Conservation (phyloP, 2,329 filamentous ascomycete genomes). For the Aspergillus ustus region DNA sequence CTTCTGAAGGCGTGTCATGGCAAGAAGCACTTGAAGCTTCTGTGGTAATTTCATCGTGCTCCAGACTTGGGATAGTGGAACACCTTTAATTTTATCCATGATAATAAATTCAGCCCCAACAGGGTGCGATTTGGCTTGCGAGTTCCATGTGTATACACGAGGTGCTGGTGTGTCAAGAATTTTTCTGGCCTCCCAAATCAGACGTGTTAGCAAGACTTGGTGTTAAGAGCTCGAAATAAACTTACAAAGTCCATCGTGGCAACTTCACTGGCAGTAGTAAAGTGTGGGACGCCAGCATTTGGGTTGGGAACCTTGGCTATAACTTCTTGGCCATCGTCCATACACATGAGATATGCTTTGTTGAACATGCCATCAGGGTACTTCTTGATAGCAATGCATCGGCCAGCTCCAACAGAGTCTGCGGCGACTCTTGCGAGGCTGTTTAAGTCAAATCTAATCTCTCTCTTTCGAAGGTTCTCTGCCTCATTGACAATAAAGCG, state of each 20-base stretch:
- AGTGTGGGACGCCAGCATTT: conserved; percentile 33
- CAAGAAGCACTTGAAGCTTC: conserved; percentile 33
- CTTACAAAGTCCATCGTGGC: conserved; percentile 36
- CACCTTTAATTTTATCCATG: conserved; percentile 30
- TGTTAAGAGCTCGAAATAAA: conserved; percentile 2
- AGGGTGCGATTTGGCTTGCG: conserved; percentile 24
- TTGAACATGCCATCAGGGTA: conserved; percentile 40
- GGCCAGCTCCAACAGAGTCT: conserved; percentile 25
- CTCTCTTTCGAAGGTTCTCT: conserved; percentile 29
- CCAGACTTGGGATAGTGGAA: conserved; percentile 33
- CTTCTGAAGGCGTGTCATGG: conserved; percentile 32
- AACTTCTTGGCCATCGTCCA: conserved; percentile 37
- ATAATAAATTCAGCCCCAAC: conserved; percentile 29
- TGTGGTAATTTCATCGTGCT: conserved; percentile 27
- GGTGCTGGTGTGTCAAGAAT: conserved; percentile 28
- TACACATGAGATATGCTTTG: conserved; percentile 33
- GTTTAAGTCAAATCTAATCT: conserved; percentile 30
- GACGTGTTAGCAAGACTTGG: conserved; percentile 18
- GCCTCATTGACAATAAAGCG: conserved; percentile 34
- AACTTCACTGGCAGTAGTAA: conserved; percentile 44
- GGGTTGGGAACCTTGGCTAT: conserved; percentile 42
- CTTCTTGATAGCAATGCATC: conserved; percentile 27
- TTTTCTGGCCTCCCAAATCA: conserved; percentile 28
- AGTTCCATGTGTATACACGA: conserved; percentile 29
- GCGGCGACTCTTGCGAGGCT: conserved; percentile 25